These are phyloP conservation scores for Aphanomyces invadans DNA, from an alignment of 352 stramenopile genomes.

Conservation along the genomic window DNA sequence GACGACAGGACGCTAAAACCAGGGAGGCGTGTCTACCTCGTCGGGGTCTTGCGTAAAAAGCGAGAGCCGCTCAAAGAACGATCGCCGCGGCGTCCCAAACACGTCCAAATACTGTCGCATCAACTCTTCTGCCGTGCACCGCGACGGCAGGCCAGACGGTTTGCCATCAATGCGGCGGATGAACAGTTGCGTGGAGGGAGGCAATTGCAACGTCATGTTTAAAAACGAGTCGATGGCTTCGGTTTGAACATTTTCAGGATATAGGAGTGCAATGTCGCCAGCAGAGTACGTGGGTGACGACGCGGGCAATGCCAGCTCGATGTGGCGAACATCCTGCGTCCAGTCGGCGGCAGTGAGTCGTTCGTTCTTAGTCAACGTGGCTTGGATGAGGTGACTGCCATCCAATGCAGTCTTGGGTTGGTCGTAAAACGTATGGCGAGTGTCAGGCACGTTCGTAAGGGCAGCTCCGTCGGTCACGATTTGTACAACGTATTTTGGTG, in stretches of 20 bases:
- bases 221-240: slow-evolving; percentile 60
- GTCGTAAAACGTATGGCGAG: slow-evolving; percentile 43
- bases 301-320: slow-evolving; percentile 49
- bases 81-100: slow-evolving; percentile 70
- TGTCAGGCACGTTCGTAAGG: slow-evolving; percentile 1
- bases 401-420: slow-evolving; percentile 38
- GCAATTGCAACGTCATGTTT: slow-evolving; percentile 35
- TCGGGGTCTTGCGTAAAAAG: slow-evolving; percentile 72
- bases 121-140: slow-evolving; percentile 48
- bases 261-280: slow-evolving; percentile 67
- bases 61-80: slow-evolving; percentile 83
- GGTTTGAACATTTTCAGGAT: slow-evolving; percentile 56
- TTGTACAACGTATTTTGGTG: slow-evolving; percentile 40
- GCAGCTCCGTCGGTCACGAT: slow-evolving; percentile 1
- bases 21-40: slow-evolving; percentile 67
- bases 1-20: no score
- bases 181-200: slow-evolving; percentile 36
- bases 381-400: slow-evolving; percentile 36
- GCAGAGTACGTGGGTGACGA: slow-evolving; percentile 36
- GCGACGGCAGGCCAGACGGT: slow-evolving; percentile 41
- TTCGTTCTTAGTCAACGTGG: slow-evolving; percentile 50
- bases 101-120: slow-evolving; percentile 84
- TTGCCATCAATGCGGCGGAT: slow-evolving; percentile 45
- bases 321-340: slow-evolving; percentile 74
- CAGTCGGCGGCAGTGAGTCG: slow-evolving; percentile 60